Conservation (phyloP, 2,329 filamentous ascomycete genomes). For the Hymenoscyphus albidus region DNA sequence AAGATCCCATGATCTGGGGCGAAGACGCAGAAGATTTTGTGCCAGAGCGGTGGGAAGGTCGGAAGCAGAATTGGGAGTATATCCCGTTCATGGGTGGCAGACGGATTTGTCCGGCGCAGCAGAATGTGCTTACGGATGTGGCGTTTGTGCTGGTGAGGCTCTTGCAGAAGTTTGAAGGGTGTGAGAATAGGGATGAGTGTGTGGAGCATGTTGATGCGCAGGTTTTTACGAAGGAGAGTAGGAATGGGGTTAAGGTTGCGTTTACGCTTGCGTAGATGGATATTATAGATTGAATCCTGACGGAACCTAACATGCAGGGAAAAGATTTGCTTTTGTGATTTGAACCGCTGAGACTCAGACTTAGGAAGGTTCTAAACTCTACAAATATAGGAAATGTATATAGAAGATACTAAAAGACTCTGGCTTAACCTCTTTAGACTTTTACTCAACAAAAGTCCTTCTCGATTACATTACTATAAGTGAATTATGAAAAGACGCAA, state of each 20-base stretch:
- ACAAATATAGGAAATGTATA: too few species aligned
- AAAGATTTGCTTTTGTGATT: too few species aligned
- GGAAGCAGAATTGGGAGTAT: conserved; percentile 10
- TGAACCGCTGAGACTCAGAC: too few species aligned
- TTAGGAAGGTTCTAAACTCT: too few species aligned
- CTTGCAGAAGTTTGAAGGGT: background rate
- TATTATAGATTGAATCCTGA: too few species aligned
- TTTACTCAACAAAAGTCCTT: too few species aligned
- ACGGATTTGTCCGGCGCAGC: conserved; percentile 8
- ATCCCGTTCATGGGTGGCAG: conserved; percentile 10
- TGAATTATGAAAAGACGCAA: too few species aligned
- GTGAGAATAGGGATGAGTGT: conserved; percentile 7
- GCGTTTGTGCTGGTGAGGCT: conserved; percentile 7
- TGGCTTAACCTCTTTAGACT: too few species aligned
- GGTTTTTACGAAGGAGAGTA: conserved; percentile 9
- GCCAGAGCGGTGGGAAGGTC: conserved; percentile 4
- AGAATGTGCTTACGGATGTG: conserved; percentile 7
- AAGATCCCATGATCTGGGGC: conserved; percentile 9
- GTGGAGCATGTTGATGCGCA: conserved; percentile 5
- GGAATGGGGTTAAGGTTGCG: conserved; percentile 6
- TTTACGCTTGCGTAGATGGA: background rate
- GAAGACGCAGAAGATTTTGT: background rate
- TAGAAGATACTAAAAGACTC: too few species aligned
- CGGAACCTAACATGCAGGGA: too few species aligned
- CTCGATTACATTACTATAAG: too few species aligned